Percentiles rank a stretch among this genome's conserved stretches.
These are phyloP conservation scores for Myriosclerotinia duriaeana DNA, from an alignment of 2,329 filamentous ascomycete genomes.

Conservation along the genomic window DNA sequence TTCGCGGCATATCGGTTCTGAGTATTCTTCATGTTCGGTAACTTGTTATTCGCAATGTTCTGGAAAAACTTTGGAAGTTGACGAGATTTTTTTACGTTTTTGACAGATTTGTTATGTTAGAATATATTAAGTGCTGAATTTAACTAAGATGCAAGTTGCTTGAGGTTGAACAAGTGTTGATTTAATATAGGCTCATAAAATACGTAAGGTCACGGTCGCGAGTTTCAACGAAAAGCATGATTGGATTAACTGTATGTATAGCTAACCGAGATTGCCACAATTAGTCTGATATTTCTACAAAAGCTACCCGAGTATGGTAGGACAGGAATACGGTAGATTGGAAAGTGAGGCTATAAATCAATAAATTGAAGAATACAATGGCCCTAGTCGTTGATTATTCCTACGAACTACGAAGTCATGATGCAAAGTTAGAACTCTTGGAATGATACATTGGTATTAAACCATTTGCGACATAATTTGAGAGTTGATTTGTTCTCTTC, in stretches of 20 bases:
- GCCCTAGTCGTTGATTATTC: no score
- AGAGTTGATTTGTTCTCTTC: neutral
- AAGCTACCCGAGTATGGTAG: no score
- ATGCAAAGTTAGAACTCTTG: no score
- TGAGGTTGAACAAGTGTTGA: neutral
- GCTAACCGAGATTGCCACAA: neutral
- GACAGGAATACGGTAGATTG: no score
- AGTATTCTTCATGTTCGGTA: neutral
- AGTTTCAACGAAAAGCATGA: neutral
- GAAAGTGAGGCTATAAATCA: no score
- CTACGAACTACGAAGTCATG: no score
- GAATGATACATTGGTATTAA: no score
- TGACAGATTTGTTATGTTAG: neutral
- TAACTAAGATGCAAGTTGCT: neutral
- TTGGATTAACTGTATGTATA: neutral
- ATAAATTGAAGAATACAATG: no score
- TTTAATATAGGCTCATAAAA: neutral
- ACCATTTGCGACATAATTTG: no score
- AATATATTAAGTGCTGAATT: rapidly evolving
- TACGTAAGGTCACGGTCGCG: neutral
- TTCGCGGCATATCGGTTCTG: neutral
- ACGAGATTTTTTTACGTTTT: neutral
- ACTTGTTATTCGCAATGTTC: neutral
- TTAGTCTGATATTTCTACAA: neutral
- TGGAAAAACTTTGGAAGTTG: neutral